phyloP scores from a whole-genome alignment of 169 alveolate genomes.

The Cryptosporidium sp. region DNA sequence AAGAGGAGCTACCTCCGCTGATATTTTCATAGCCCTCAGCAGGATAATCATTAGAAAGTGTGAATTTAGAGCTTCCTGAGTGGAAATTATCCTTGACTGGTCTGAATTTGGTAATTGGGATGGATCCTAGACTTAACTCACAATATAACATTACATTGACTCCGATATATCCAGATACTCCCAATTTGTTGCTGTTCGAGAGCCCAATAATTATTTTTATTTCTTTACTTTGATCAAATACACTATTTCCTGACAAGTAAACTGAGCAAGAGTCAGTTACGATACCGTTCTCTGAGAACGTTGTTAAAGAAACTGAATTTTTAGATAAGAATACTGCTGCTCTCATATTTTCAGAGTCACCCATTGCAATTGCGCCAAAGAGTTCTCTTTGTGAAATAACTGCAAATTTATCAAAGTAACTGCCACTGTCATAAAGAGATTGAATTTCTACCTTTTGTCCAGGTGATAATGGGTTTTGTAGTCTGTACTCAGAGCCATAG shows the following conservation, averaged over 20 bases:
- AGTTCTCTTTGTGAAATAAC: not conserved
- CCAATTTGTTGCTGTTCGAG: conserved; percentile 22
- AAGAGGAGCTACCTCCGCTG: conserved; percentile 57
- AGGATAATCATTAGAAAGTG: conserved; percentile 39
- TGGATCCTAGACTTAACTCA: not conserved
- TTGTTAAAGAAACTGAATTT: conserved; percentile 21
- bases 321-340: conserved; percentile 33
- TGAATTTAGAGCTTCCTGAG: not conserved
- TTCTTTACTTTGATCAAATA: not conserved
- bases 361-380: conserved; percentile 54
- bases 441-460: conserved; percentile 40
- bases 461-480: conserved; percentile 41
- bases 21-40: conserved; percentile 42
- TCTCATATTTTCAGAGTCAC: conserved; percentile 25
- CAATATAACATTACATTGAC: not conserved
- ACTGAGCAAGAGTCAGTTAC: conserved; percentile 16
- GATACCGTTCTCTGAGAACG: conserved; percentile 25
- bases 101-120: conserved; percentile 12
- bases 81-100: not conserved
- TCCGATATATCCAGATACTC: conserved; percentile 30
- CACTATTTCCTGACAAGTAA: conserved; percentile 34
- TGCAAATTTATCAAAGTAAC: not conserved
- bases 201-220: conserved; percentile 17
- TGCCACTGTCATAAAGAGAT: not conserved
- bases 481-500: conserved; percentile 38